Conservation (phyloP, 2,329 filamentous ascomycete species). For the Falciphora oryzae region DNA sequence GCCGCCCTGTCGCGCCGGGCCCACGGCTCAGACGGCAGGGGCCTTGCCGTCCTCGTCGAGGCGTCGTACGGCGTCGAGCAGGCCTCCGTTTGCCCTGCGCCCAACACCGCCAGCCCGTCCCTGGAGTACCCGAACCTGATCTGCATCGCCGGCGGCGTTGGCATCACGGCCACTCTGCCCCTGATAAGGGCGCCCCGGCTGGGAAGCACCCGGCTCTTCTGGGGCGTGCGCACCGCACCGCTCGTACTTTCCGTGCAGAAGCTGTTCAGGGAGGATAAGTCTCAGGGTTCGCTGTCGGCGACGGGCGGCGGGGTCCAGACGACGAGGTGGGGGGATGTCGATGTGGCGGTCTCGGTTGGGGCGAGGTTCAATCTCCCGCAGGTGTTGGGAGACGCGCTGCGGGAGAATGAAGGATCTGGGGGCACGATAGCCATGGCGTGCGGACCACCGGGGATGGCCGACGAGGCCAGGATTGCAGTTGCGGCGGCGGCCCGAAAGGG, state of each 20-base stretch:
- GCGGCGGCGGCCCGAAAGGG: too few species aligned
- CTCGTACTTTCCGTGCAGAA: not conserved
- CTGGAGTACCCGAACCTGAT: constrained; percentile 31
- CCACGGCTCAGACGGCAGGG: too few species aligned
- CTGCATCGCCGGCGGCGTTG: constrained; percentile 41
- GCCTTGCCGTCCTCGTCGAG: constrained; percentile 32
- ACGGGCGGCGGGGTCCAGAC: constrained; percentile 24
- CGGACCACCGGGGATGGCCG: constrained; percentile 34
- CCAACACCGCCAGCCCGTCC: constrained; percentile 15
- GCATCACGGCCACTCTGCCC: constrained; percentile 38
- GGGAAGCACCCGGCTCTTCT: constrained; percentile 30
- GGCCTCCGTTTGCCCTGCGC: not conserved
- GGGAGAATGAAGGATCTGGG: constrained; percentile 19
- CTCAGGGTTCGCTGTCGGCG: constrained; percentile 7
- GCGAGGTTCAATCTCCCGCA: constrained; percentile 25
- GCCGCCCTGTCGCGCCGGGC: not conserved
- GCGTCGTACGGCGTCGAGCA: constrained; percentile 30
- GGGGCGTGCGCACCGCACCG: constrained; percentile 24
- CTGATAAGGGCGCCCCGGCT: constrained; percentile 22
- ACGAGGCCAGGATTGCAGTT: constrained; percentile 31
- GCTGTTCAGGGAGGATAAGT: not conserved
- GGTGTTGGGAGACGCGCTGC: constrained; percentile 25
- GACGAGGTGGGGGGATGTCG: constrained; percentile 18
- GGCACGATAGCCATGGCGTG: constrained; percentile 33
- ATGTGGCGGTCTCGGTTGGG: constrained; percentile 25